Base-by-base conservation (phyloP, 2,329 filamentous ascomycete species). In the Penicillium sp. region DNA sequence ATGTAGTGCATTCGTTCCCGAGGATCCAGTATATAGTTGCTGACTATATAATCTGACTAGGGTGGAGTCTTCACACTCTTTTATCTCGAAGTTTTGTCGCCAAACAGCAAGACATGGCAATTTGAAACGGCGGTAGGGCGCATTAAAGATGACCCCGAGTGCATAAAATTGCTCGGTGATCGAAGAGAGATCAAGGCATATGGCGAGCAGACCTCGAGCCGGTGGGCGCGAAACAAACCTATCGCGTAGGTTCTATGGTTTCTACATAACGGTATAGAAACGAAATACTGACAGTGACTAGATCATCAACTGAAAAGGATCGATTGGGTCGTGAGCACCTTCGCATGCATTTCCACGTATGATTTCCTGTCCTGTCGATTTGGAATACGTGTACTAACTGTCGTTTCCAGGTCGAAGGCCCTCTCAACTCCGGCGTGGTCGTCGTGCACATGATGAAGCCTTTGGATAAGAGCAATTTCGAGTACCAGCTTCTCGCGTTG, bases 61-160 rank as follows among this genome's bases (percentile, higher is more conserved):
- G 86, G 86, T 59, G 87, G 85, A n/a, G 88, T 97, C 10, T 82
- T 81, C 53, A 91, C 90, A 66, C 81, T 94, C 48, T 80, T 96
- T 22, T 96, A 89, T 74, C 83, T 84, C 4, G 91, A 96, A 60
- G 89, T 96, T 43, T 90, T 96, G 73, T 89, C 89, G 4, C 83
- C 89, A 20, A 88, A 92, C 69, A 94, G 90, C 78, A 92, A 91
- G 74, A 93, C 89, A 16, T 84, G 86, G 55, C 86, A 94, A 71
- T 97, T 96, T 81, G 96, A 95, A 76, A 87, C 89, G 61, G 90
- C 90, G 1, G 89, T 95, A 46, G 84, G 89, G 68, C 85, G 86
- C 59, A 86, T 97, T 70, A 90, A 88, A 71, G 81, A 82, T 50
- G 89, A 95, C 68, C 72, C 82, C 0, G 80, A 84, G 55, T 95